phyloP scores from a whole-genome alignment of 495 filamentous ascomycete species.

The Neurospora discreta region DNA sequence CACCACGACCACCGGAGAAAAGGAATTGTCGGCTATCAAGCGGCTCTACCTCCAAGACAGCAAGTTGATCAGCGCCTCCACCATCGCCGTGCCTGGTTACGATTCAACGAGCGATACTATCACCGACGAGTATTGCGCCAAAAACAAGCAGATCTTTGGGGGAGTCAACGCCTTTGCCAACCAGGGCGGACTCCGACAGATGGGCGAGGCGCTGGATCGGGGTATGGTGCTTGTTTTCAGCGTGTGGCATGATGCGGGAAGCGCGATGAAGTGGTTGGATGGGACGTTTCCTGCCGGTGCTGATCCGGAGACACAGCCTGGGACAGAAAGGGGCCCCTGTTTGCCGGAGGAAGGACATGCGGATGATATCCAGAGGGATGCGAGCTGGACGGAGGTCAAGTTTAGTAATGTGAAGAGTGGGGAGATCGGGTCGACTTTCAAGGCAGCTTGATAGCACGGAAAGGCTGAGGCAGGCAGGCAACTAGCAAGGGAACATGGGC shows the following conservation, averaged over 20 bases:
- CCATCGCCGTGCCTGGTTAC: constrained; percentile 5
- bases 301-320: constrained; percentile 21
- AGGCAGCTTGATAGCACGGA: not conserved
- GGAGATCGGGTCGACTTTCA: constrained; percentile 41
- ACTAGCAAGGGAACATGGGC: no score
- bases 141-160: constrained; percentile 12
- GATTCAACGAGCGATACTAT: constrained; percentile 31
- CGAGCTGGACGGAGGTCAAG: constrained; percentile 42
- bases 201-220: constrained; percentile 46
- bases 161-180: constrained; percentile 27
- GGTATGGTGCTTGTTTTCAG: constrained; percentile 53
- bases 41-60: constrained; percentile 52
- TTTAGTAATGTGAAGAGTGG: constrained; percentile 63
- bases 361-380: constrained; percentile 34
- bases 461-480: not conserved
- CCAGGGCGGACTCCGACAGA: constrained; percentile 43
- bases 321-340: constrained; percentile 50
- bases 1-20: constrained; percentile 15
- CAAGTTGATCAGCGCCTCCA: constrained; percentile 25
- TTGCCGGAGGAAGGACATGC: constrained; percentile 42
- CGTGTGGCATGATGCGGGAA: constrained; percentile 55
- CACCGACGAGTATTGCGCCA: constrained; percentile 46
- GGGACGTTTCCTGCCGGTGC: constrained; percentile 13
- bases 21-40: constrained; percentile 43
- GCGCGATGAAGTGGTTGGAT: constrained; percentile 59